A percentile compares a stretch with the other conserved stretches of the same genome.
phyloP scores from a whole-genome alignment of 192 early-diverging fungal genomes.

The Dispira simplex region DNA sequence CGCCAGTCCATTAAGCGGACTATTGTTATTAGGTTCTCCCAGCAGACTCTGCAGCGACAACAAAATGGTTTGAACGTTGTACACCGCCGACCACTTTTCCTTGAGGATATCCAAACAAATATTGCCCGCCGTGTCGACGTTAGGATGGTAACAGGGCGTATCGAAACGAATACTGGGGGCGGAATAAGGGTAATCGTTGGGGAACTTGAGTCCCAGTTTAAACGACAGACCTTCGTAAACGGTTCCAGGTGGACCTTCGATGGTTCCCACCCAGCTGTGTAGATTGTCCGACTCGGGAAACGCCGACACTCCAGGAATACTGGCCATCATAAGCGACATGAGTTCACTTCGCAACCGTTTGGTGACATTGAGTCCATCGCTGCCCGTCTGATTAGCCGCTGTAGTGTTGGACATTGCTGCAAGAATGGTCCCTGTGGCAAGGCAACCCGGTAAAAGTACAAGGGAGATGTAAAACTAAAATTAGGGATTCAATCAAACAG shows the following conservation, averaged over 20 bases:
- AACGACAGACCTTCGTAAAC: slow-evolving; percentile 29
- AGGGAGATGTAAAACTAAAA: neutral
- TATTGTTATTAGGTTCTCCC: slow-evolving; percentile 39
- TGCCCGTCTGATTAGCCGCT: neutral
- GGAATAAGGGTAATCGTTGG: slow-evolving; percentile 30
- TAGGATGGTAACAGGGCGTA: slow-evolving; percentile 16
- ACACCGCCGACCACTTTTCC: slow-evolving; percentile 40
- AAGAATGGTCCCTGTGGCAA: neutral
- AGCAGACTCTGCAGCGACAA: slow-evolving; percentile 36
- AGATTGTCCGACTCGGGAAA: slow-evolving; percentile 50
- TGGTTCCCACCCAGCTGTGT: slow-evolving; percentile 30
- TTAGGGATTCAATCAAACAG: neutral
- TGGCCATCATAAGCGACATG: slow-evolving; percentile 48
- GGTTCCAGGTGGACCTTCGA: slow-evolving; percentile 26
- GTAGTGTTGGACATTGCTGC: neutral
- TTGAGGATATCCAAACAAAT: slow-evolving; percentile 11
- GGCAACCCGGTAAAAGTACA: neutral
- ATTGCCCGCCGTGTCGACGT: slow-evolving; percentile 10
- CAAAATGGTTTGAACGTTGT: slow-evolving; percentile 36
- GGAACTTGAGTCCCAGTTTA: slow-evolving; percentile 35
- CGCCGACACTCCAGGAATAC: slow-evolving; percentile 41
- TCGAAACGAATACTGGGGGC: slow-evolving; percentile 30
- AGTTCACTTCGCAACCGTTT: slow-evolving; percentile 39
- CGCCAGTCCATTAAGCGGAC: slow-evolving; percentile 31
- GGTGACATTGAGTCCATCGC: slow-evolving; percentile 10